These are phyloP conservation scores for Cadophora malorum DNA, from an alignment of 2,329 filamentous ascomycete genomes.

Conservation along the genomic window DNA sequence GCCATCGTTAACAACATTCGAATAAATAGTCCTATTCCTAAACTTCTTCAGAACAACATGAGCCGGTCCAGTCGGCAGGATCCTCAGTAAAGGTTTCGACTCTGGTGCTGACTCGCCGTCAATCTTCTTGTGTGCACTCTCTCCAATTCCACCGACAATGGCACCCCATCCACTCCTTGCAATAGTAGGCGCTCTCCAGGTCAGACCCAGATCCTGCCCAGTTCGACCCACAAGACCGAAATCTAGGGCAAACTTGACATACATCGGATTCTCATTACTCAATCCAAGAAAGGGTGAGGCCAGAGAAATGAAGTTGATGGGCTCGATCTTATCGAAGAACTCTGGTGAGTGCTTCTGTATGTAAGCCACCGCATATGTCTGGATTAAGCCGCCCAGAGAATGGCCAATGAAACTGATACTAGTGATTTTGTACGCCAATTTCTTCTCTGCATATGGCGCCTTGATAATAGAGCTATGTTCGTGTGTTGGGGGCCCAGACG, in stretches of 20 bases:
- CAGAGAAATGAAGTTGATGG: constrained; percentile 88
- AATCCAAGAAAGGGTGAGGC: constrained; percentile 88
- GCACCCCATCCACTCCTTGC: constrained; percentile 88
- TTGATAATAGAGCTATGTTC: constrained; percentile 66
- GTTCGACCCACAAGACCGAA: constrained; percentile 96
- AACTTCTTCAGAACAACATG: constrained; percentile 88
- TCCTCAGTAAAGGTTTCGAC: constrained; percentile 86
- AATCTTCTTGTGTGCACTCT: constrained; percentile 66
- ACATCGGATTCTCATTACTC: constrained; percentile 96
- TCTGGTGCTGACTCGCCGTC: constrained; percentile 72
- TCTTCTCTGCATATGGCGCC: constrained; percentile 45
- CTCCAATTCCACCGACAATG: constrained; percentile 80
- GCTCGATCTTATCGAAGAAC: constrained; percentile 86
- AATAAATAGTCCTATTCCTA: constrained; percentile 89
- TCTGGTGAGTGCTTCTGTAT: constrained; percentile 94
- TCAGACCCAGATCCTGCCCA: constrained; percentile 91
- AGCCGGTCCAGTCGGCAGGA: constrained; percentile 89
- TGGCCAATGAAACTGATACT: constrained; percentile 96
- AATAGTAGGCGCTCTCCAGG: constrained; percentile 89
- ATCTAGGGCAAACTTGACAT: constrained; percentile 95
- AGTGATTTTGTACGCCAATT: constrained; percentile 79
- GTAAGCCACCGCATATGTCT: constrained; percentile 94
- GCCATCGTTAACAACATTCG: constrained; percentile 96
- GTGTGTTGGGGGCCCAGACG: constrained; percentile 59
- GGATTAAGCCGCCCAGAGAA: constrained; percentile 86